These are phyloP conservation scores for Alternaria infectoria DNA, from an alignment of 2,329 filamentous ascomycete genomes.

Conservation along the genomic window DNA sequence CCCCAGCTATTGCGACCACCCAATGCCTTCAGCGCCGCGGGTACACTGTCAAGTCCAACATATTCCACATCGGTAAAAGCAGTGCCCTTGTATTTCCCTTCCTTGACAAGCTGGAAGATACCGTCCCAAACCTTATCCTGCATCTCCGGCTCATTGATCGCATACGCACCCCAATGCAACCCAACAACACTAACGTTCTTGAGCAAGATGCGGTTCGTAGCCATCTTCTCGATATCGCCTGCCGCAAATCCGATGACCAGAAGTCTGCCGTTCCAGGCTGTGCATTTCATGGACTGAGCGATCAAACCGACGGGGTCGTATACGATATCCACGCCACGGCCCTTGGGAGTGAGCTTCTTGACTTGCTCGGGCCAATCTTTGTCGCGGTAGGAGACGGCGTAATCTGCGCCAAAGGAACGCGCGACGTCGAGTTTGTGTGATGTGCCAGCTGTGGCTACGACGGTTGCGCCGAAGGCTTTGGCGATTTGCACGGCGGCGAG, in stretches of 20 bases:
- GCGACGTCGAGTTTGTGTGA: constrained; percentile 81
- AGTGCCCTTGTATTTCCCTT: constrained; percentile 81
- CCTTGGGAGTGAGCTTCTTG: constrained; percentile 76
- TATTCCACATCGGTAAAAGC: constrained; percentile 83
- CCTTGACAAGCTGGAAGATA: constrained; percentile 76
- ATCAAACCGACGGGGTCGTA: constrained; percentile 94
- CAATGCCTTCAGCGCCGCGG: constrained; percentile 76
- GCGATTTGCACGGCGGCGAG: constrained; percentile 92
- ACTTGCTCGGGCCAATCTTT: constrained; percentile 70
- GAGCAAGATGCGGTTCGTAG: constrained; percentile 87
- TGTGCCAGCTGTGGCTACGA: constrained; percentile 90
- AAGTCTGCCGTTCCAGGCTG: constrained; percentile 89
- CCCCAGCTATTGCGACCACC: constrained; percentile 89
- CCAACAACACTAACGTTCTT: constrained; percentile 94
- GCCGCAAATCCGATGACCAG: constrained; percentile 89
- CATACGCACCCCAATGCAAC: constrained; percentile 89
- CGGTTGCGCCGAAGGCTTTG: constrained; percentile 87
- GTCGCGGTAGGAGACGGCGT: constrained; percentile 77
- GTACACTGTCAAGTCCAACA: constrained; percentile 79
- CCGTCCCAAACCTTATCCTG: constrained; percentile 80
- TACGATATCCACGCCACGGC: constrained; percentile 83
- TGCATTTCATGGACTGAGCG: constrained; percentile 86
- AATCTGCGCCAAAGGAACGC: constrained; percentile 80
- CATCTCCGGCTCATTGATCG: constrained; percentile 72
- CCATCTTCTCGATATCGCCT: constrained; percentile 86